These are phyloP conservation scores for Phoma sp. DNA, from an alignment of 2,329 filamentous ascomycete genomes.

Conservation along the genomic window DNA sequence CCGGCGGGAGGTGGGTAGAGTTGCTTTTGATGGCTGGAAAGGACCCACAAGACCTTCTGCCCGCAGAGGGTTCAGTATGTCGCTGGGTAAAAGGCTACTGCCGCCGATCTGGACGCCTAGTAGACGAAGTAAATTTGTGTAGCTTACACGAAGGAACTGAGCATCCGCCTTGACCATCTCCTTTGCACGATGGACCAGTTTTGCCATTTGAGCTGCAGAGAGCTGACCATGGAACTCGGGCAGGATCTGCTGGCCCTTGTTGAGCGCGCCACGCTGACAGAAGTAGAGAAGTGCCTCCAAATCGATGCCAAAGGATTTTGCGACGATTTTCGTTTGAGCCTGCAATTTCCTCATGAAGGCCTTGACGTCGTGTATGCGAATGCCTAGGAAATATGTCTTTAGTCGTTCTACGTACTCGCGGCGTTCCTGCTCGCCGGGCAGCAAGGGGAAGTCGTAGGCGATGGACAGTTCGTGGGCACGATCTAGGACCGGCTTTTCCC, in stretches of 20 bases:
- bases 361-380: not conserved
- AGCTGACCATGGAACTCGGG: conserved; percentile 34
- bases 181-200: conserved; percentile 25
- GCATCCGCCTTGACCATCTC: conserved; percentile 24
- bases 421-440: conserved; percentile 30
- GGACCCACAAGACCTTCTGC: conserved; percentile 24
- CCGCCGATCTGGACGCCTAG: conserved; percentile 25
- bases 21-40: conserved; percentile 14
- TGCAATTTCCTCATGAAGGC: not conserved
- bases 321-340: not conserved
- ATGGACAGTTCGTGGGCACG: conserved; percentile 6
- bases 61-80: conserved; percentile 33
- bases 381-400: conserved; percentile 20
- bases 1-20: not conserved
- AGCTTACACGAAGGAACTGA: conserved; percentile 17
- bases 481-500: not conserved
- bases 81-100: conserved; percentile 32
- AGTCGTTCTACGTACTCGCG: conserved; percentile 22
- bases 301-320: conserved; percentile 25
- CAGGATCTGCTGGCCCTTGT: conserved; percentile 9
- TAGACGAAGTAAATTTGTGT: conserved; percentile 15
- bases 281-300: conserved; percentile 13
- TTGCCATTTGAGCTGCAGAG: conserved; percentile 18
- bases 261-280: conserved; percentile 14
- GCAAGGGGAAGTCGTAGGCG: conserved; percentile 25